phyloP scores from a whole-genome alignment of 2,329 filamentous ascomycete species.

The Neopestalotiopsis rosae region DNA sequence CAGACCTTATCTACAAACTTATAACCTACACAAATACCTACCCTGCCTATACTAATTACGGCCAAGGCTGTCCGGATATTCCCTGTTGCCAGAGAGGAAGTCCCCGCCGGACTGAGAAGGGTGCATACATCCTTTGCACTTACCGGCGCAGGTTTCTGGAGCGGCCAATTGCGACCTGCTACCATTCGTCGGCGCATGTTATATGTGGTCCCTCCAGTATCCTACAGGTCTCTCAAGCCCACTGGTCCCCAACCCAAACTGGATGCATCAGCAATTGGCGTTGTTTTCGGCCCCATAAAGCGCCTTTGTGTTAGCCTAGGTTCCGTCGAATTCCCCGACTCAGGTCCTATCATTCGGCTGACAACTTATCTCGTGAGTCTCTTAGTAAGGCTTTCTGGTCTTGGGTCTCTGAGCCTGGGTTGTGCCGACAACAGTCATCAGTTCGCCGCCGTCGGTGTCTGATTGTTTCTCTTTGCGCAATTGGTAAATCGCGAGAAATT shows the following conservation, averaged over 20 bases:
- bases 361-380: slow-evolving; percentile 17
- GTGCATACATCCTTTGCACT: neutral
- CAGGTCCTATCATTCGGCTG: slow-evolving; percentile 16
- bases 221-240: neutral
- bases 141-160: neutral
- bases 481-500: neutral
- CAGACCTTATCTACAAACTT: neutral
- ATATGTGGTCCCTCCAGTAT: neutral
- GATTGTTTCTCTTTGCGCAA: slow-evolving; percentile 21
- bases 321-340: slow-evolving; percentile 15
- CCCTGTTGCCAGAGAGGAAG: neutral
- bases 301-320: slow-evolving; percentile 16
- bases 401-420: neutral
- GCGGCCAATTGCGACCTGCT: neutral
- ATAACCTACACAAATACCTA: slow-evolving; percentile 5
- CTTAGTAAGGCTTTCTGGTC: slow-evolving; percentile 10
- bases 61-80: neutral
- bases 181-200: slow-evolving; percentile 9
- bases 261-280: neutral
- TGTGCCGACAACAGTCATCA: neutral
- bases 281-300: slow-evolving; percentile 13
- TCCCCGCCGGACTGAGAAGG: slow-evolving; percentile 6
- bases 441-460: neutral
- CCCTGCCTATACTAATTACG: neutral
- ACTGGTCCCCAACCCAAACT: neutral